These are phyloP conservation scores for Gentiana straminea DNA, from an alignment of 257 asterid species.

Conservation along the genomic window DNA sequence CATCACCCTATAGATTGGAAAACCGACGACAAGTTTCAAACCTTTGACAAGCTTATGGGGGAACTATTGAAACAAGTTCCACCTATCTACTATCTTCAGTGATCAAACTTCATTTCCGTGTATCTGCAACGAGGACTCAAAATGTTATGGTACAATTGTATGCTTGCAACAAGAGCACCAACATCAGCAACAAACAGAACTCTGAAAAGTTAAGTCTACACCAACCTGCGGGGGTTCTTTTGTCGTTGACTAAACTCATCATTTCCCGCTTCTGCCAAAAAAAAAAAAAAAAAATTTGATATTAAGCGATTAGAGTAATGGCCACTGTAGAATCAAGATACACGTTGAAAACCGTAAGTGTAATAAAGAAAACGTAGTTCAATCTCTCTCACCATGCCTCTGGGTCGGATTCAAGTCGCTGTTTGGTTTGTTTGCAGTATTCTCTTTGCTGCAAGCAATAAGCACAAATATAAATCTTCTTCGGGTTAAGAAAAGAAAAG, in stretches of 20 bases:
- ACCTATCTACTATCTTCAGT: conserved; percentile 36
- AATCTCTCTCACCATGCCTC: conserved; percentile 50
- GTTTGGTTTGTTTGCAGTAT: conserved; percentile 29
- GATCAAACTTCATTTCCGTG: conserved; percentile 88
- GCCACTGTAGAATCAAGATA: no score
- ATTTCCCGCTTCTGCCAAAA: conserved; percentile 40
- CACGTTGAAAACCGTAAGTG: conserved; percentile 1
- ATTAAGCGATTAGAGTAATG: no score
- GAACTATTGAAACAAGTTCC: conserved; percentile 28
- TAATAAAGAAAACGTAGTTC: conserved; percentile 1
- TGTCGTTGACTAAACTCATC: conserved; percentile 77
- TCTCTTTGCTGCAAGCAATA: conserved; percentile 64
- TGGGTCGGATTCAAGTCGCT: conserved; percentile 59
- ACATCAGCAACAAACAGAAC: not conserved
- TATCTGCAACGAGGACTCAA: conserved; percentile 43
- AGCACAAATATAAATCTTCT: conserved; percentile 1
- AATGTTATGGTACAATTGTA: not conserved
- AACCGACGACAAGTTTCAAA: conserved; percentile 21
- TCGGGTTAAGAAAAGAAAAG: not conserved
- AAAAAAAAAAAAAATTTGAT: not conserved
- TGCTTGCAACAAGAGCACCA: not conserved
- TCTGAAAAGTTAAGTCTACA: conserved; percentile 4
- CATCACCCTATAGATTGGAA: conserved; percentile 44
- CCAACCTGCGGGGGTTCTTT: conserved; percentile 85
- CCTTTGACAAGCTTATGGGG: conserved; percentile 22